A percentile compares a stretch with the other conserved stretches of the same genome.
Conservation (phyloP, 2,329 filamentous ascomycete species). For the Cercospora sojina region DNA sequence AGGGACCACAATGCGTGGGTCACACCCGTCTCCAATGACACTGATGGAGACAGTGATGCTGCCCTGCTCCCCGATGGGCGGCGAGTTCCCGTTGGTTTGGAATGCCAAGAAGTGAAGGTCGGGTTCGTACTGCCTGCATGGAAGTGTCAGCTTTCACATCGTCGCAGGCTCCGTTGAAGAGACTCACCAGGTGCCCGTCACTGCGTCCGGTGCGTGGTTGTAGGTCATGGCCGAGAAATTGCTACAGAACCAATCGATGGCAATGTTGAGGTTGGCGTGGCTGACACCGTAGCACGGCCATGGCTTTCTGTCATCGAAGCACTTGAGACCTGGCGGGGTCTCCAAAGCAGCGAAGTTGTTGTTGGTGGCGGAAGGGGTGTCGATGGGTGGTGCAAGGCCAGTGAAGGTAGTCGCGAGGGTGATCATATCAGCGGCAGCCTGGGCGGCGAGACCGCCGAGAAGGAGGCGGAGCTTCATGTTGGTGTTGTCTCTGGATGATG, state of each 20-base stretch:
- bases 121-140: not conserved
- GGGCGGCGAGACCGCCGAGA: not conserved
- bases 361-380: not conserved
- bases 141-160: not conserved
- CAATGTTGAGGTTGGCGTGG: not conserved
- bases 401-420: not conserved
- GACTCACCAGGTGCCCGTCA: constrained; percentile 4
- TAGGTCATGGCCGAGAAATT: not conserved
- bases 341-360: not conserved
- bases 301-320: constrained; percentile 11
- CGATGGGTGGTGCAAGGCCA: not conserved
- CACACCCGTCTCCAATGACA: not conserved
- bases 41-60: constrained; percentile 8
- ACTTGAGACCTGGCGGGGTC: constrained; percentile 8
- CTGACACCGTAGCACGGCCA: constrained; percentile 16
- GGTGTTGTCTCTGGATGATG: not conserved
- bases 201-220: not conserved
- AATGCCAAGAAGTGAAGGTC: not conserved
- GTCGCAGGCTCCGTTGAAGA: not conserved
- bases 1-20: not conserved
- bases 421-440: not conserved
- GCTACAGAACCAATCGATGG: constrained; percentile 17
- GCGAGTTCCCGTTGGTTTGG: not conserved
- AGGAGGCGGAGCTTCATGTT: not conserved
- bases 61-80: not conserved